These are phyloP conservation scores for Sarocladium brachiariae DNA, from an alignment of 2,329 filamentous ascomycete genomes.

Conservation along the genomic window DNA sequence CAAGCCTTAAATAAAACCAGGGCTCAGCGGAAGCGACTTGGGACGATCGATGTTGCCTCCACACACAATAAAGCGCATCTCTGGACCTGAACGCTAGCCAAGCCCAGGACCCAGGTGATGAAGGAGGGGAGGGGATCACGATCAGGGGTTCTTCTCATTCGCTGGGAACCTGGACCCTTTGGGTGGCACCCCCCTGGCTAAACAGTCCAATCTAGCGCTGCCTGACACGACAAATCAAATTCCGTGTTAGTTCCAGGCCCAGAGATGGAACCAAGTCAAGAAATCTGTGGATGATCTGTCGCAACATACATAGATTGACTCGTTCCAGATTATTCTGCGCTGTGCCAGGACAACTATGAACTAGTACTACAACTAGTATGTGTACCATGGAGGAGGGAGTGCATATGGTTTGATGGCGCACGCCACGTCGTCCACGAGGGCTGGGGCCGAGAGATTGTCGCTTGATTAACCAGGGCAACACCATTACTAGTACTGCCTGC, in stretches of 20 bases:
- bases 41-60: too few species aligned
- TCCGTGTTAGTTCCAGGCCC: slow-evolving; percentile 8
- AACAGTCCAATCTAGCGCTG: not conserved
- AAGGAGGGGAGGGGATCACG: not conserved
- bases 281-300: not conserved
- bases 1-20: not conserved
- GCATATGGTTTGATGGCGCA: not conserved
- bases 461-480: too few species aligned
- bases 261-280: not conserved
- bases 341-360: not conserved
- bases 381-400: not conserved
- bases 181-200: not conserved
- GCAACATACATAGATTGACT: slow-evolving; percentile 5
- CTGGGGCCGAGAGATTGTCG: not conserved
- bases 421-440: too few species aligned
- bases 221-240: not conserved
- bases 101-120: too few species aligned
- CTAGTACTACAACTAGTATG: too few species aligned
- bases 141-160: slow-evolving; percentile 5
- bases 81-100: too few species aligned
- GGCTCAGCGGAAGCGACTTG: too few species aligned
- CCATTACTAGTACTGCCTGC: too few species aligned
- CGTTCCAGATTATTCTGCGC: slow-evolving; percentile 7
- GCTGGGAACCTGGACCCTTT: not conserved
- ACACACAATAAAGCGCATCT: too few species aligned